Evolutionary conservation across 495 filamentous ascomycete genomes (phyloP).

Genomic region (Lentithecium fluviatile): DNA sequence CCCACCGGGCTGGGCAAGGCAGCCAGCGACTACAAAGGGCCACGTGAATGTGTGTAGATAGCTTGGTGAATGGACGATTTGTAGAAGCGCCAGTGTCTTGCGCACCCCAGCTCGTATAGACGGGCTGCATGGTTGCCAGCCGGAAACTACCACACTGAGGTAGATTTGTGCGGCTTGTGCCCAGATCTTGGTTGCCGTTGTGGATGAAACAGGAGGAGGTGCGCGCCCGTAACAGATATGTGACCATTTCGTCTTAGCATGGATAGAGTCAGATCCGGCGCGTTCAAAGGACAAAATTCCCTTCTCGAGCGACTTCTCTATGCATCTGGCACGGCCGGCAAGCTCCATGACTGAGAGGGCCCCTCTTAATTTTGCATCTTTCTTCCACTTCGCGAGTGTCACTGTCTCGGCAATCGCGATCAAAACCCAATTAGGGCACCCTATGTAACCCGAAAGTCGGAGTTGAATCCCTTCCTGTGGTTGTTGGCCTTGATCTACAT

Average conservation of each 20-base stretch:
- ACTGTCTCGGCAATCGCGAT: conserved; percentile 6
- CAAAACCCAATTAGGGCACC: conserved; percentile 15
- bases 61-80: not conserved
- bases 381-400: conserved; percentile 7
- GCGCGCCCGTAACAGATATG: not conserved
- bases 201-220: not conserved
- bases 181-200: conserved; percentile 7
- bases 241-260: not conserved
- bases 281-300: not conserved
- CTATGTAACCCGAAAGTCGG: conserved; percentile 3
- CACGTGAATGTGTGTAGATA: conserved; percentile 11
- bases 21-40: conserved; percentile 12
- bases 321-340: not conserved
- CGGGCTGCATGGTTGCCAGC: conserved; percentile 6
- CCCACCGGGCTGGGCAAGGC: conserved; percentile 7
- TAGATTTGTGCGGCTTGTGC: conserved; percentile 12
- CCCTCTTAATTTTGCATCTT: not conserved
- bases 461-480: not conserved
- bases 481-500: not conserved
- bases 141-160: conserved; percentile 2
- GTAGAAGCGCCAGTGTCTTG: conserved; percentile 3
- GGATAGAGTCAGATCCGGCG: not conserved
- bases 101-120: not conserved
- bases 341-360: conserved; percentile 9
- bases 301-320: not conserved